Conservation (phyloP, 2,329 filamentous ascomycete genomes). For the Xylariaceae sp. region DNA sequence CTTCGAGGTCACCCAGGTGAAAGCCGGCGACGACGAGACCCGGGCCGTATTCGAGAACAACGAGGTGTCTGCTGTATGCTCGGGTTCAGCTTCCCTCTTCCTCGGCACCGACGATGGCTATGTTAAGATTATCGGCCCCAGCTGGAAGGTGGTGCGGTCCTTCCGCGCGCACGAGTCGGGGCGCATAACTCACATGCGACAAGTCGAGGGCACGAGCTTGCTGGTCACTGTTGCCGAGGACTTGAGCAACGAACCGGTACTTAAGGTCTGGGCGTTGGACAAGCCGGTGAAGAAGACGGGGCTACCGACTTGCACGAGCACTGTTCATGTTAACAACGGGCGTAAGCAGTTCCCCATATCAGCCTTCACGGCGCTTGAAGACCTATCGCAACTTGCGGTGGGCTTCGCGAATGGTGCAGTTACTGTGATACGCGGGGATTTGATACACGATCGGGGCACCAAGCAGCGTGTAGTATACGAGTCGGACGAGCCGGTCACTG, state of each 20-base stretch:
- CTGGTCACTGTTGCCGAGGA: slow-evolving; percentile 87
- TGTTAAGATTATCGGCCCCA: slow-evolving; percentile 81
- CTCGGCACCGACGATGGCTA: slow-evolving; percentile 80
- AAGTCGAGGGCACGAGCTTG: slow-evolving; percentile 80
- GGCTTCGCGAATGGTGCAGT: slow-evolving; percentile 96
- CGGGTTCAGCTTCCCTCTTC: slow-evolving; percentile 85
- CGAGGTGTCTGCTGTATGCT: slow-evolving; percentile 78
- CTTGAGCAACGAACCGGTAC: slow-evolving; percentile 75
- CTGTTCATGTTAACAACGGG: slow-evolving; percentile 80
- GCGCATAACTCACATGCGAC: slow-evolving; percentile 85
- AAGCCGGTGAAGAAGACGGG: slow-evolving; percentile 93
- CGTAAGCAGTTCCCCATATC: slow-evolving; percentile 93
- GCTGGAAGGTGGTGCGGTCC: slow-evolving; percentile 79
- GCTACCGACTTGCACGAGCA: slow-evolving; percentile 81
- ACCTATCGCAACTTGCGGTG: slow-evolving; percentile 87
- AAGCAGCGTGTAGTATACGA: slow-evolving; percentile 94
- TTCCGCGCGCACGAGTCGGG: slow-evolving; percentile 83
- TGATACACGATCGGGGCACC: slow-evolving; percentile 91
- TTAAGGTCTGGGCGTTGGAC: slow-evolving; percentile 98
- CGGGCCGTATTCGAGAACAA: slow-evolving; percentile 75
- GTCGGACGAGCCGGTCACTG: slow-evolving; percentile 93
- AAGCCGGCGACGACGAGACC: slow-evolving; percentile 73
- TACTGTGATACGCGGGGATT: slow-evolving; percentile 85
- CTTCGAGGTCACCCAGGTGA: slow-evolving; percentile 89
- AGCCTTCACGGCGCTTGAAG: slow-evolving; percentile 80